A percentile compares a stretch with the other conserved stretches of the same genome.
These are phyloP conservation scores for Leccinum subtestaceum DNA, from an alignment of 768 basidiomycete species.

Conservation along the genomic window DNA sequence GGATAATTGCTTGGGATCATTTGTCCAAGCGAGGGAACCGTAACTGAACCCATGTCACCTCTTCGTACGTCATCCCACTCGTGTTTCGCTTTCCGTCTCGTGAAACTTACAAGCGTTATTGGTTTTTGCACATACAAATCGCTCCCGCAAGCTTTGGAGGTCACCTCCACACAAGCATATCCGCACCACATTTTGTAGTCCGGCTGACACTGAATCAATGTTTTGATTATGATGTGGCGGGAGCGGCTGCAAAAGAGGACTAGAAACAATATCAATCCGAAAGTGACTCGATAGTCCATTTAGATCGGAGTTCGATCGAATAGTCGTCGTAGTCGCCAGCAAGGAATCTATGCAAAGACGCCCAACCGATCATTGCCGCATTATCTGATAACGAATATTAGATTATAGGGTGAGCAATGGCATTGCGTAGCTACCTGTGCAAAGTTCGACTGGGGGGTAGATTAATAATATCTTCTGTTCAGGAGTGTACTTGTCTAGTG, in stretches of 20 bases:
- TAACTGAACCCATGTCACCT: too few relatives aligned
- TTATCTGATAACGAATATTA: constrained; percentile 58
- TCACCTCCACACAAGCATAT: background rate
- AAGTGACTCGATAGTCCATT: constrained; percentile 71
- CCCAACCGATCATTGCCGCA: constrained; percentile 96
- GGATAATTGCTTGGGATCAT: too few relatives aligned
- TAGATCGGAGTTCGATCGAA: constrained; percentile 55
- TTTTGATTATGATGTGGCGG: background rate
- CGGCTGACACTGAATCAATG: too few relatives aligned
- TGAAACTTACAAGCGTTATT: background rate
- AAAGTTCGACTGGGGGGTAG: constrained; percentile 77
- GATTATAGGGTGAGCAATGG: background rate
- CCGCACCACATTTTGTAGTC: background rate
- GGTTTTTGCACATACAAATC: too few relatives aligned
- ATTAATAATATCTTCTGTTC: constrained; percentile 43
- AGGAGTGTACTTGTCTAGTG: constrained; percentile 27
- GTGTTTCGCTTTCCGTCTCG: background rate
- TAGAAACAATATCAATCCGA: background rate
- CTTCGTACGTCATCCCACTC: background rate
- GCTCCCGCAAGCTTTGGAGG: too few relatives aligned
- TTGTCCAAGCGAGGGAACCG: too few relatives aligned
- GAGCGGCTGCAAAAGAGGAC: background rate
- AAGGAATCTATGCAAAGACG: constrained; percentile 79
- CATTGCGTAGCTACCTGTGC: constrained; percentile 59
- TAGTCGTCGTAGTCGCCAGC: constrained; percentile 59